A percentile compares a stretch with the other conserved stretches of the same genome.
phyloP scores from a whole-genome alignment of 2,329 filamentous ascomycete genomes.

The Torrubiella hemipterigena region DNA sequence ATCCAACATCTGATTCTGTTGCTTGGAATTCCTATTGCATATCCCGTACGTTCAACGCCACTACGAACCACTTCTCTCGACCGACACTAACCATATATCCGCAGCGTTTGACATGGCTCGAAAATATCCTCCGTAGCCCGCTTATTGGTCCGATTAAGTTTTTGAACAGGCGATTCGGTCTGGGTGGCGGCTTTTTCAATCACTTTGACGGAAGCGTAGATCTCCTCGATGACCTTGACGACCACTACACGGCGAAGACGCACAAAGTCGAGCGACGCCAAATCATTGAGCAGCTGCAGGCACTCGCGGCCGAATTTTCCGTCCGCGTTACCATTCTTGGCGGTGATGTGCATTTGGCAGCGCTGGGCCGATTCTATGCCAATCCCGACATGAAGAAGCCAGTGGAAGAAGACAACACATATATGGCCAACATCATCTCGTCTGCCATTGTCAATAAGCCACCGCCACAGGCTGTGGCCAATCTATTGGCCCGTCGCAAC shows the following conservation, averaged over 20 bases:
- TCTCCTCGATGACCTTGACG: constrained; percentile 83
- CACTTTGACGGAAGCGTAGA: constrained; percentile 90
- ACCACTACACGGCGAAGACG: constrained; percentile 87
- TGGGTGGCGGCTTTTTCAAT: constrained; percentile 80
- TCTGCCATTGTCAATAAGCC: constrained; percentile 96
- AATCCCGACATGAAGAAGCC: constrained; percentile 69
- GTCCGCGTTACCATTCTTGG: constrained; percentile 85
- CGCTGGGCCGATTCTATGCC: constrained; percentile 88
- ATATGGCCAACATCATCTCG: constrained; percentile 90
- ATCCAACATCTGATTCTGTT: constrained; percentile 84
- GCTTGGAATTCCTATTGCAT: constrained; percentile 77
- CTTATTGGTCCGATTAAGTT: constrained; percentile 82
- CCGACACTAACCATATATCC: too few species aligned
- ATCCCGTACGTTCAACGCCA: constrained; percentile 53
- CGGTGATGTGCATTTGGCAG: constrained; percentile 87
- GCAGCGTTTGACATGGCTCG: constrained; percentile 83
- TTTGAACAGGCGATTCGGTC: constrained; percentile 78
- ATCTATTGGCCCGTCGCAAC: constrained; percentile 82
- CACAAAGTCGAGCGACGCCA: constrained; percentile 81
- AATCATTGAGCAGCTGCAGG: constrained; percentile 71
- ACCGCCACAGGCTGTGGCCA: constrained; percentile 75
- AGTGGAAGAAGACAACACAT: constrained; percentile 74
- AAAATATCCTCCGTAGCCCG: constrained; percentile 81
- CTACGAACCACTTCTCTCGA: too few species aligned
- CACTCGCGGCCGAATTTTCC: constrained; percentile 73